These are phyloP conservation scores for Gossypium trilobum DNA, from an alignment of 441 rosid genomes.

Conservation along the genomic window DNA sequence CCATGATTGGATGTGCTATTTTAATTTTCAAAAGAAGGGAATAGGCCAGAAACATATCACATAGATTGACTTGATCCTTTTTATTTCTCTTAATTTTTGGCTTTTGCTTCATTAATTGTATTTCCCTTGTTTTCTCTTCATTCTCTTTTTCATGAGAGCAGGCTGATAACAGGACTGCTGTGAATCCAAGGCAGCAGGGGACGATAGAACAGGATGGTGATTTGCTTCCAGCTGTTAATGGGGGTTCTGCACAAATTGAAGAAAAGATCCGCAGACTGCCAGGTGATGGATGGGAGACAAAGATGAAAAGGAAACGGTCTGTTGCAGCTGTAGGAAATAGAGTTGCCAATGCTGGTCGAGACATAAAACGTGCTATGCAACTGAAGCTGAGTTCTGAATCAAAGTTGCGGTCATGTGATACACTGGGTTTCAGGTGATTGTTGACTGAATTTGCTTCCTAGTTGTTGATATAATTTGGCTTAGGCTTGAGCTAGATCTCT, in stretches of 20 bases:
- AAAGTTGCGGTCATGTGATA: slow-evolving; percentile 61
- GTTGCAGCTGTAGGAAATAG: slow-evolving; percentile 64
- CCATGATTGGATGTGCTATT: not conserved
- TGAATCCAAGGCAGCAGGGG: slow-evolving; percentile 43
- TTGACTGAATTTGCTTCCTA: slow-evolving; percentile 3
- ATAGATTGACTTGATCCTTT: not conserved
- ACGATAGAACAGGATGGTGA: slow-evolving; percentile 58
- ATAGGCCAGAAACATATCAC: not conserved
- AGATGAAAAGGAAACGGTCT: slow-evolving; percentile 84
- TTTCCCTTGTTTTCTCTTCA: not conserved
- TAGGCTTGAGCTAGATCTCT: not conserved
- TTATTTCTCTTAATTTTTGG: not conserved
- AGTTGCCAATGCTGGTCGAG: slow-evolving; percentile 50
- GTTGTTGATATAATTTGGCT: not conserved
- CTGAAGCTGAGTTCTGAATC: slow-evolving; percentile 51
- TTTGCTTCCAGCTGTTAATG: slow-evolving; percentile 44
- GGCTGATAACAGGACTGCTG: slow-evolving; percentile 48
- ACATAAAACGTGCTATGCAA: slow-evolving; percentile 44
- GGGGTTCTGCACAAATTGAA: slow-evolving; percentile 40
- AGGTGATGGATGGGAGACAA: slow-evolving; percentile 90
- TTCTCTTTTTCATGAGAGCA: slow-evolving; percentile 22
- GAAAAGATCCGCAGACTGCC: slow-evolving; percentile 78
- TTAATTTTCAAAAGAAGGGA: too few species aligned
- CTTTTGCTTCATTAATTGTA: slow-evolving; percentile 2
- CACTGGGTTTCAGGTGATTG: slow-evolving; percentile 62